phyloP scores from a whole-genome alignment of 1,284 basidiomycete genomes.

The Trichosporon asahii region DNA sequence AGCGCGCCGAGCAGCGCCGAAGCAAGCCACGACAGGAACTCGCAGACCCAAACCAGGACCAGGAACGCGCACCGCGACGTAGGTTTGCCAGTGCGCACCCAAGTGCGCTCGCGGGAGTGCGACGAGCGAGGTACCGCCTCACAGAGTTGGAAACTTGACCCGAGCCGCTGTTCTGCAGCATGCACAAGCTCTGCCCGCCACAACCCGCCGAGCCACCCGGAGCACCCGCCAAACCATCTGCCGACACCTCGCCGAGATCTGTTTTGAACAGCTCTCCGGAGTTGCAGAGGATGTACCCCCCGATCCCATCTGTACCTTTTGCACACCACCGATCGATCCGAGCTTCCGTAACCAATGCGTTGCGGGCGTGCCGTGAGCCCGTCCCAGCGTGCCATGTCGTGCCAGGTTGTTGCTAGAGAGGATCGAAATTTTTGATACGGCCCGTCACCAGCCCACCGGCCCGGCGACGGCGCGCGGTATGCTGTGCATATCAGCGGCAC shows the following conservation, averaged over 20 bases:
- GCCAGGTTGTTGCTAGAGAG: too few species aligned
- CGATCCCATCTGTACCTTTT: neutral
- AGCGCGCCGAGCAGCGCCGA: neutral
- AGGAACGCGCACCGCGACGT: neutral
- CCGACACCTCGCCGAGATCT: too few species aligned
- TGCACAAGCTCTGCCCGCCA: neutral
- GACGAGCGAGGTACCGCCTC: neutral
- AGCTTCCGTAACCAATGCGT: neutral
- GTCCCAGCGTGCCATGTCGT: neutral
- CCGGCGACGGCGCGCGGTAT: neutral
- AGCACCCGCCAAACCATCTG: neutral
- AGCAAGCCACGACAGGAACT: neutral
- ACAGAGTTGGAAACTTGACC: conserved; percentile 1
- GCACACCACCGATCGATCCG: neutral
- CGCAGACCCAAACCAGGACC: too few species aligned
- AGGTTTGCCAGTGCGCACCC: neutral
- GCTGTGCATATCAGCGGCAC: neutral
- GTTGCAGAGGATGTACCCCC: neutral
- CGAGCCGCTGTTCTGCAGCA: neutral
- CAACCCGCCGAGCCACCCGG: neutral
- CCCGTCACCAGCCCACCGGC: neutral
- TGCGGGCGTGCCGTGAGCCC: neutral
- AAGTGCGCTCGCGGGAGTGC: neutral
- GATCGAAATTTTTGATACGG: neutral
- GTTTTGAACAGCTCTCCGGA: neutral